These are phyloP conservation scores for Selaginella tamariscina DNA, from an alignment of 75 land plant species.

Conservation along the genomic window DNA sequence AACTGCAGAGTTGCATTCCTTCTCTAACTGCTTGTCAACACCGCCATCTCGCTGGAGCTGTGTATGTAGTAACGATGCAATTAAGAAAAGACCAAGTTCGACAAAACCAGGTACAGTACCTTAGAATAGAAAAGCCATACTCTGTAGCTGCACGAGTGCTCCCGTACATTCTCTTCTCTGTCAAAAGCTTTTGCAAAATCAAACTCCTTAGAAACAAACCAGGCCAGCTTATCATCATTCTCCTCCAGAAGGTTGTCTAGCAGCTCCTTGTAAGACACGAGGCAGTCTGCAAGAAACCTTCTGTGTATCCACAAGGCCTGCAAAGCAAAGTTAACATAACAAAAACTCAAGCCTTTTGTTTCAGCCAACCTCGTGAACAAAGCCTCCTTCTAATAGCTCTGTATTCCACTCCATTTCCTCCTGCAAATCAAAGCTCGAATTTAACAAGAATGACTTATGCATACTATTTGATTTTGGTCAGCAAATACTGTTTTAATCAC, in stretches of 20 bases:
- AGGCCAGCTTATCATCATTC: neutral
- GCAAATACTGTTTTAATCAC: too few relatives aligned
- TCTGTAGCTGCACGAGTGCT: neutral
- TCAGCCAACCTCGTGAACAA: neutral
- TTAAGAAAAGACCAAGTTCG: too few relatives aligned
- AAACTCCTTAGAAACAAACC: neutral
- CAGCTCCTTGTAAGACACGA: neutral
- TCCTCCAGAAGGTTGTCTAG: neutral
- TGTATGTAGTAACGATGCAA: too few relatives aligned
- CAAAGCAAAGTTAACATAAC: neutral
- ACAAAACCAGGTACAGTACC: too few relatives aligned
- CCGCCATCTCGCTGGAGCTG: too few relatives aligned
- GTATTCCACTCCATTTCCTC: conserved; percentile 49
- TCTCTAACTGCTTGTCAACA: neutral
- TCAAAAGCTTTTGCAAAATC: neutral
- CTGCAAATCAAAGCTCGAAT: conserved; percentile 19
- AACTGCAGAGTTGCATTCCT: neutral
- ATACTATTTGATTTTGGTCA: too few relatives aligned
- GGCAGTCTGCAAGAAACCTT: neutral
- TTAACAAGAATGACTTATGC: too few relatives aligned
- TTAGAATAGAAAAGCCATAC: neutral
- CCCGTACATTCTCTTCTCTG: neutral
- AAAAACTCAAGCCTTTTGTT: neutral
- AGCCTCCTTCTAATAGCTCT: conserved; percentile 18
- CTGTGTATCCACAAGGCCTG: neutral